phyloP scores from a whole-genome alignment of 2,329 filamentous ascomycete genomes.

The Juglanconis sp. region DNA sequence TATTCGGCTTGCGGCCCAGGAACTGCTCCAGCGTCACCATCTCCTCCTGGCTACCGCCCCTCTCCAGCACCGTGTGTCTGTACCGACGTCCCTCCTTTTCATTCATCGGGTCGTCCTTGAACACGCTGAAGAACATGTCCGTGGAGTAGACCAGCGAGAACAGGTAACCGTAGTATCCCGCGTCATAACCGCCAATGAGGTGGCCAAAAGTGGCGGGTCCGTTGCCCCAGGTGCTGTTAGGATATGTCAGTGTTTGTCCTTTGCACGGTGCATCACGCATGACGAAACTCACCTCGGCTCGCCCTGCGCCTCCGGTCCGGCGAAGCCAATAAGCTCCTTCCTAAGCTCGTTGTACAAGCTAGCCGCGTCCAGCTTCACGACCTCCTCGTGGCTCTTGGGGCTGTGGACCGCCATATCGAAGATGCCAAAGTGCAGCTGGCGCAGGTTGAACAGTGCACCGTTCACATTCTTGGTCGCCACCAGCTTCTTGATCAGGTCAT shows the following conservation, averaged over 20 bases:
- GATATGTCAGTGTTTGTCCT: constrained; percentile 25
- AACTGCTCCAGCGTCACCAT: constrained; percentile 78
- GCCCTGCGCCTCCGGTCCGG: constrained; percentile 68
- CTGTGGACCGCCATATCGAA: constrained; percentile 82
- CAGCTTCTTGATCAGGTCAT: constrained; percentile 70
- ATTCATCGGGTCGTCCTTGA: constrained; percentile 77
- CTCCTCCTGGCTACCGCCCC: constrained; percentile 75
- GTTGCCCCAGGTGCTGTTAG: constrained; percentile 63
- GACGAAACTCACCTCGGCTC: constrained; percentile 45
- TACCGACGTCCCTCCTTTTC: constrained; percentile 70
- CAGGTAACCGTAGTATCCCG: constrained; percentile 76
- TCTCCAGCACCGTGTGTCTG: constrained; percentile 73
- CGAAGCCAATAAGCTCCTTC: constrained; percentile 67
- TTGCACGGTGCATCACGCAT: background rate
- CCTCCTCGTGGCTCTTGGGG: constrained; percentile 64
- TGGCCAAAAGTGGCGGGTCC: constrained; percentile 80
- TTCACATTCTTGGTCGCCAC: constrained; percentile 79
- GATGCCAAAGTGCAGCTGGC: constrained; percentile 76
- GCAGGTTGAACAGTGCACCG: constrained; percentile 72
- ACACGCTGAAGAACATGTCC: constrained; percentile 82
- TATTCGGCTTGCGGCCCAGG: constrained; percentile 71
- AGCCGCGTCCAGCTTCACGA: constrained; percentile 63
- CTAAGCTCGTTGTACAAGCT: constrained; percentile 70
- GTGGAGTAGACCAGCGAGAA: constrained; percentile 77
- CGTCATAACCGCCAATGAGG: constrained; percentile 80